Evolutionary conservation across 1,284 basidiomycete species (phyloP).

Genomic region (Cryptococcus floricola): DNA sequence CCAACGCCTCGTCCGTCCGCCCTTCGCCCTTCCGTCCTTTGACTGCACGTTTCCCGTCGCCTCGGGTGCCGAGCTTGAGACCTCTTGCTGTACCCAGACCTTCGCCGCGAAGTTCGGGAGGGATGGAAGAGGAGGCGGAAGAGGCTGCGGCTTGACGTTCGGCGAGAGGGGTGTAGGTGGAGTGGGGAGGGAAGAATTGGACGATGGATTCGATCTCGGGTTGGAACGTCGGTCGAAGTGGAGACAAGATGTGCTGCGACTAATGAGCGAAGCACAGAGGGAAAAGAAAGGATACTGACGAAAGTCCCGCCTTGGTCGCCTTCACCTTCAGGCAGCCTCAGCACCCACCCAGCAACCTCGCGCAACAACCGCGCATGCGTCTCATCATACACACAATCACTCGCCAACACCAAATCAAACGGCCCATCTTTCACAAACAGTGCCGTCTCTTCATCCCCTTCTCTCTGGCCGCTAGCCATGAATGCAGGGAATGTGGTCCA

Average conservation of each 20-base stretch:
- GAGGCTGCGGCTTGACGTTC: constrained; percentile 19
- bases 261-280: neutral
- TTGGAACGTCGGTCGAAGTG: constrained; percentile 47
- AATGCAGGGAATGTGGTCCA: constrained; percentile 59
- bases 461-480: constrained; percentile 16
- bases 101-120: constrained; percentile 22
- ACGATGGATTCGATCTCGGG: constrained; percentile 47
- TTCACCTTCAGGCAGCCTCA: constrained; percentile 32
- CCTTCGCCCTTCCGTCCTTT: constrained; percentile 44
- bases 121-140: neutral
- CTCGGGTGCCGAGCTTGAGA: constrained; percentile 35
- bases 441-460: constrained; percentile 7
- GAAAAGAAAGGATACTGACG: constrained; percentile 25
- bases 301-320: constrained; percentile 41
- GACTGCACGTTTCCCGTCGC: constrained; percentile 35
- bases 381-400: constrained; percentile 49
- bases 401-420: constrained; percentile 48
- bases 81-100: constrained; percentile 28
- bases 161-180: constrained; percentile 25
- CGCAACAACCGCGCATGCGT: constrained; percentile 45
- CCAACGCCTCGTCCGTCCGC: constrained; percentile 42
- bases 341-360: constrained; percentile 39
- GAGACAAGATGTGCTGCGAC: constrained; percentile 45
- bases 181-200: constrained; percentile 35
- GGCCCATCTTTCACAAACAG: constrained; percentile 8